Evolutionary conservation across 225 moss, liverwort and hornwort species (phyloP).

Genomic region (Pleurozium schreberi): DNA sequence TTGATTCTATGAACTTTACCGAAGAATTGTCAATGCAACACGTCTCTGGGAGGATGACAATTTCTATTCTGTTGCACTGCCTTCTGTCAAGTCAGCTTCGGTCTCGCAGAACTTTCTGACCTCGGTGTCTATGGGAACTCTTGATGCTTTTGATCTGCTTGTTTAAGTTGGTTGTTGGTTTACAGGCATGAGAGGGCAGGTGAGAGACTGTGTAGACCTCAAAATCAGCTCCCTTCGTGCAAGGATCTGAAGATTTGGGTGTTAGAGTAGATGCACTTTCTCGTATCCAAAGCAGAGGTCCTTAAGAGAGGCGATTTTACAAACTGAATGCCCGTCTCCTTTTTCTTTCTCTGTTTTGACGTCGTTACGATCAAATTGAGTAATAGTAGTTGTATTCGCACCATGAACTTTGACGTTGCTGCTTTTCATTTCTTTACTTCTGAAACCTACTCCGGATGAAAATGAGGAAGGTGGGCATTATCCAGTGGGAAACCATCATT

Average conservation of each 20-base stretch:
- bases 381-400: too few species aligned
- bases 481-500: too few species aligned
- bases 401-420: too few species aligned
- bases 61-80: not conserved
- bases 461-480: too few species aligned
- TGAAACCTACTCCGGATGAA: too few species aligned
- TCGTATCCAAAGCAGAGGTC: not conserved
- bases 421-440: too few species aligned
- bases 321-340: not conserved
- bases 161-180: not conserved
- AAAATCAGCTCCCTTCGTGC: not conserved
- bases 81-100: not conserved
- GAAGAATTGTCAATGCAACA: not conserved
- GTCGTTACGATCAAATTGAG: not conserved
- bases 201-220: not conserved
- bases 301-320: not conserved
- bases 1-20: not conserved
- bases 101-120: not conserved
- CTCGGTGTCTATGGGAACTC: not conserved
- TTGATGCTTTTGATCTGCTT: not conserved
- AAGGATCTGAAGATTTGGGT: not conserved
- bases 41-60: not conserved
- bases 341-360: not conserved
- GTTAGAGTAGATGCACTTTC: not conserved
- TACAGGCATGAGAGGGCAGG: not conserved